phyloP scores from a whole-genome alignment of 78 protist genomes.

The Planoprotostelium fungivorum region DNA sequence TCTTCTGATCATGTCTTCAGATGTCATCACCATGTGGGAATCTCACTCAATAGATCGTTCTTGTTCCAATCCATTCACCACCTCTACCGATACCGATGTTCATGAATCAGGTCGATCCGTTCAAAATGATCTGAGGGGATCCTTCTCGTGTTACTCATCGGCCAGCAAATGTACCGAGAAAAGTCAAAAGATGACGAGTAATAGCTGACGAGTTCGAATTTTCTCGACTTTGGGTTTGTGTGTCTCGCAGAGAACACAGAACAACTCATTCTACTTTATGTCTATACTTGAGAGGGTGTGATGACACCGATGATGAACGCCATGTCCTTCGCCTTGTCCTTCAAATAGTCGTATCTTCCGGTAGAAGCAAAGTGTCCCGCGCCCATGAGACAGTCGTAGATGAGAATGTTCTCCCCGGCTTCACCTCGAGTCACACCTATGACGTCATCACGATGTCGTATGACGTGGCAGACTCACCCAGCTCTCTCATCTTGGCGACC shows the following conservation, averaged over 20 bases:
- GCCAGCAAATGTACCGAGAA: too few relatives aligned
- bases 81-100: too few relatives aligned
- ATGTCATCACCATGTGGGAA: too few relatives aligned
- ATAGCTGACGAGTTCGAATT: too few relatives aligned
- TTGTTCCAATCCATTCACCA: too few relatives aligned
- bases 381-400: constrained; percentile 18
- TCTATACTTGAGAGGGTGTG: not conserved
- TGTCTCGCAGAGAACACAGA: not conserved
- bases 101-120: too few relatives aligned
- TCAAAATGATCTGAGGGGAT: too few relatives aligned
- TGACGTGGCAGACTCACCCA: not conserved
- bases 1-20: too few relatives aligned
- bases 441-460: not conserved
- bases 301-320: not conserved
- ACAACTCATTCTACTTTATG: not conserved
- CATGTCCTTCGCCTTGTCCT: constrained; percentile 1
- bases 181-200: too few relatives aligned
- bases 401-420: not conserved
- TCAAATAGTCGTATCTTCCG: constrained; percentile 17
- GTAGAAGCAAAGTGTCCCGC: constrained; percentile 33
- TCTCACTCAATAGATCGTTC: too few relatives aligned
- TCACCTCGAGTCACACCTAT: constrained; percentile 3
- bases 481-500: constrained; percentile 36
- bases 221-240: too few relatives aligned
- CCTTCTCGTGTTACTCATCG: too few relatives aligned